These are phyloP conservation scores for Mimosa bimucronata DNA, from an alignment of 306 rosid species.

Conservation along the genomic window DNA sequence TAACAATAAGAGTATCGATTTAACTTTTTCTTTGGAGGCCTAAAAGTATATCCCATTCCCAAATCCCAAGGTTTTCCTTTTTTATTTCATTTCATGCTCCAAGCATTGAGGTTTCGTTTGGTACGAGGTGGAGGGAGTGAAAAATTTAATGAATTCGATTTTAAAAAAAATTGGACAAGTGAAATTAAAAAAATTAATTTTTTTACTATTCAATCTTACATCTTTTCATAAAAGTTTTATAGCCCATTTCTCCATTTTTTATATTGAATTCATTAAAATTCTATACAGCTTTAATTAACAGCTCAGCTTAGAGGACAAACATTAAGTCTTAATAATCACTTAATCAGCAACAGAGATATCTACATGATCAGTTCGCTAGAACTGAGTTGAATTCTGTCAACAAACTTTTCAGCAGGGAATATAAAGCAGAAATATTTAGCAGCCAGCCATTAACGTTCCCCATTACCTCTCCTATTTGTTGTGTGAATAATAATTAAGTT, in stretches of 20 bases:
- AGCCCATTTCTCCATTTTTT: too few species aligned
- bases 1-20: too few species aligned
- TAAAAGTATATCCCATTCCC: too few species aligned
- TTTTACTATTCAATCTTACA: too few species aligned
- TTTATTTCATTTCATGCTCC: neutral
- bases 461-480: conserved; percentile 14
- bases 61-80: neutral
- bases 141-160: too few species aligned
- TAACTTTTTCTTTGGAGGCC: neutral
- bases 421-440: conserved; percentile 4
- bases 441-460: conserved; percentile 27
- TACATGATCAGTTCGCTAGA: neutral
- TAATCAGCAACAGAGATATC: conserved; percentile 6
- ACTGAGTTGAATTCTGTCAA: conserved; percentile 24
- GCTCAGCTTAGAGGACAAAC: neutral
- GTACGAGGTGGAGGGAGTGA: too few species aligned
- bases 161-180: neutral
- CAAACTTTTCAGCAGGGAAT: conserved; percentile 27
- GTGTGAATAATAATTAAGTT: conserved; percentile 26
- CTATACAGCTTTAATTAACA: neutral
- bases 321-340: conserved; percentile 21
- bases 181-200: too few species aligned
- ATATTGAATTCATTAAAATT: too few species aligned
- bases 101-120: neutral
- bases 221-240: too few species aligned